These are phyloP conservation scores for Alliaria petiolata DNA, from an alignment of 345 rosid genomes.

Conservation along the genomic window DNA sequence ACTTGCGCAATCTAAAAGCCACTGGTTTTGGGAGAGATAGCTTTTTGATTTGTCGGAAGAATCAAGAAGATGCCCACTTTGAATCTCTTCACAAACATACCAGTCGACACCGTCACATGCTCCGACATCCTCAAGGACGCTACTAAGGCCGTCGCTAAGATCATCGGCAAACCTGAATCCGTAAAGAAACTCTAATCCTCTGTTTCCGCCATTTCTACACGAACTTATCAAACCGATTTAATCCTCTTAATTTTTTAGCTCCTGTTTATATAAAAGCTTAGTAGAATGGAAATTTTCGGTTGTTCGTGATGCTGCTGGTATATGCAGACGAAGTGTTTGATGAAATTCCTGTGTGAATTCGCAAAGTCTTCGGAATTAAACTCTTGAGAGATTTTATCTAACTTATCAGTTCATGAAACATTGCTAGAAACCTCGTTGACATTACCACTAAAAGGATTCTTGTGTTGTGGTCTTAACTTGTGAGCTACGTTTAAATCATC, in stretches of 20 bases:
- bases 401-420: neutral
- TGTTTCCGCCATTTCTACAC: neutral
- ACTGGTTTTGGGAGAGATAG: neutral
- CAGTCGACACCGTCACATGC: slow-evolving; percentile 76
- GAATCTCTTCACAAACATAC: slow-evolving; percentile 76
- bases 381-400: too few relatives aligned
- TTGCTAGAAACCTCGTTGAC: neutral
- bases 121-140: slow-evolving; percentile 94
- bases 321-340: slow-evolving; percentile 3
- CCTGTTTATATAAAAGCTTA: neutral
- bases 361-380: too few relatives aligned
- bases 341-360: slow-evolving; percentile 2
- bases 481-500: neutral
- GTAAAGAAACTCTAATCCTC: slow-evolving; percentile 30
- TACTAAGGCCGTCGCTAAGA: slow-evolving; percentile 79
- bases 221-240: neutral
- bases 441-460: neutral
- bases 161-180: slow-evolving; percentile 94
- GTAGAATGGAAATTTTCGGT: neutral
- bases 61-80: slow-evolving; percentile 68
- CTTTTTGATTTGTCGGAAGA: neutral
- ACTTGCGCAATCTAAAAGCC: neutral
- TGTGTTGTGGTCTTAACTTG: neutral
- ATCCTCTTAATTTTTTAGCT: neutral
- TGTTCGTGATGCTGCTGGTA: neutral